These are phyloP conservation scores for Myxozyma vanderwaltii DNA, from an alignment of 805 yeast species.

Conservation along the genomic window DNA sequence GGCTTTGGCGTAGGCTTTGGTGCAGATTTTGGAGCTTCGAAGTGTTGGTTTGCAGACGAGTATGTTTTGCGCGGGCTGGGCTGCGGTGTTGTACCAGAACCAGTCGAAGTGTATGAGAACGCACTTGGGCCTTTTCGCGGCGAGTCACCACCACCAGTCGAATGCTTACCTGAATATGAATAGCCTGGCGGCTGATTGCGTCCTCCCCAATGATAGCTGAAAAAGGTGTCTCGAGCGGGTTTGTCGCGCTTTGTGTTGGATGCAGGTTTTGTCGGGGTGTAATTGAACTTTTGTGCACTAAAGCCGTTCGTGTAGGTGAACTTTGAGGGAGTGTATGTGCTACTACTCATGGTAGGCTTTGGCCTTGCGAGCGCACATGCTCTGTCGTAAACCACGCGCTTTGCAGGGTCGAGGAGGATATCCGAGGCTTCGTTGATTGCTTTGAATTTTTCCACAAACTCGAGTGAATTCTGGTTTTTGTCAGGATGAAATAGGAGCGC, in stretches of 20 bases:
- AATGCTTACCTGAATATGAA: not conserved
- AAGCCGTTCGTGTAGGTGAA: not conserved
- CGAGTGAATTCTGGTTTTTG: slow-evolving; percentile 38
- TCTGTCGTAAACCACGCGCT: slow-evolving; percentile 41
- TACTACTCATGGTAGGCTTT: not conserved
- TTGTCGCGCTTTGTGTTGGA: not conserved
- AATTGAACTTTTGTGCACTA: not conserved
- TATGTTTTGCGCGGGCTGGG: slow-evolving; percentile 4
- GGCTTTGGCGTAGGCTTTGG: slow-evolving; percentile 2
- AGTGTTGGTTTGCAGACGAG: not conserved
- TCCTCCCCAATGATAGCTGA: not conserved
- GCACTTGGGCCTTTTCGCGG: slow-evolving; percentile 14
- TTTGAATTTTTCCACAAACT: slow-evolving; percentile 42
- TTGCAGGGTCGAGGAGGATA: slow-evolving; percentile 38
- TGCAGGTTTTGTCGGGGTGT: not conserved
- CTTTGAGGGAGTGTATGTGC: slow-evolving; percentile 2
- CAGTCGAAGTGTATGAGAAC: slow-evolving; percentile 6
- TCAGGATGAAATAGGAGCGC: slow-evolving; percentile 53
- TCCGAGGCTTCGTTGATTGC: slow-evolving; percentile 43
- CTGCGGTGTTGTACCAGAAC: slow-evolving; percentile 1
- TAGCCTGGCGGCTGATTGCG: too few relatives aligned
- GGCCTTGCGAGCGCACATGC: slow-evolving; percentile 10
- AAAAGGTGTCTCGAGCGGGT: not conserved
- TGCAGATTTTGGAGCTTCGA: not conserved
- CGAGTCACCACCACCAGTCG: not conserved